Evolutionary conservation across 495 filamentous ascomycete species (phyloP).

Genomic region (Aspergillus haitiensis): DNA sequence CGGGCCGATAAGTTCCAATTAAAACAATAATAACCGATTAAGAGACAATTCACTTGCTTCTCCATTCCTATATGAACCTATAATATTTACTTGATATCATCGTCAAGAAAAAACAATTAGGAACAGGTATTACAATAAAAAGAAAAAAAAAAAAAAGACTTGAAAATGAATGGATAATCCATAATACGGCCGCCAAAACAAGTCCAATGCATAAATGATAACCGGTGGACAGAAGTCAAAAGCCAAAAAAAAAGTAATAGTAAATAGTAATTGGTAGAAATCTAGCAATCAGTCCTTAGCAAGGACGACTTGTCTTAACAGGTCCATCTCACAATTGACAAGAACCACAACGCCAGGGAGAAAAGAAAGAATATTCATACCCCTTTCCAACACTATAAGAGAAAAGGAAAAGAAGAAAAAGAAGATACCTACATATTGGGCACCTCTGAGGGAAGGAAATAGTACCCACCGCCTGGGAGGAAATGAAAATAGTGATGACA

Average conservation of each 20-base stretch:
- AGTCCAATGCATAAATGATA: conserved; percentile 15
- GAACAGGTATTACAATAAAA: conserved; percentile 9
- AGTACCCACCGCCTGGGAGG: conserved; percentile 12
- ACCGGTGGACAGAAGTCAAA: conserved; percentile 8
- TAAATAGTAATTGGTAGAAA: conserved; percentile 11
- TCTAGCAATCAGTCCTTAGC: conserved; percentile 23
- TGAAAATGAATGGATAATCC: conserved; percentile 13
- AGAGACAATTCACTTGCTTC: not conserved
- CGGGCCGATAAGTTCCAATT: not conserved
- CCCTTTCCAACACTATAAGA: conserved; percentile 14
- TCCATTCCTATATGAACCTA: conserved; percentile 16
- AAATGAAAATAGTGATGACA: conserved; percentile 12
- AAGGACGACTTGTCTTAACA: conserved; percentile 14
- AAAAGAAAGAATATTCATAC: conserved; percentile 6
- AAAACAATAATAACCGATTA: too few relatives aligned
- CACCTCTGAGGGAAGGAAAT: conserved; percentile 1
- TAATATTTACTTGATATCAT: conserved; percentile 23
- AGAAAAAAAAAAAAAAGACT: conserved; percentile 10
- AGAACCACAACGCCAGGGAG: conserved; percentile 27
- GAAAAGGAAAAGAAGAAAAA: conserved; percentile 6
- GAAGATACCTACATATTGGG: conserved; percentile 9
- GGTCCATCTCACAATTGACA: conserved; percentile 13
- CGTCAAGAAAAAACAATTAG: conserved; percentile 12
- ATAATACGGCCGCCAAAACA: not conserved
- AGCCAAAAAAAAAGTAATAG: conserved; percentile 8